Conservation (phyloP, 2,329 filamentous ascomycete species). For the Colletotrichum godetiae region DNA sequence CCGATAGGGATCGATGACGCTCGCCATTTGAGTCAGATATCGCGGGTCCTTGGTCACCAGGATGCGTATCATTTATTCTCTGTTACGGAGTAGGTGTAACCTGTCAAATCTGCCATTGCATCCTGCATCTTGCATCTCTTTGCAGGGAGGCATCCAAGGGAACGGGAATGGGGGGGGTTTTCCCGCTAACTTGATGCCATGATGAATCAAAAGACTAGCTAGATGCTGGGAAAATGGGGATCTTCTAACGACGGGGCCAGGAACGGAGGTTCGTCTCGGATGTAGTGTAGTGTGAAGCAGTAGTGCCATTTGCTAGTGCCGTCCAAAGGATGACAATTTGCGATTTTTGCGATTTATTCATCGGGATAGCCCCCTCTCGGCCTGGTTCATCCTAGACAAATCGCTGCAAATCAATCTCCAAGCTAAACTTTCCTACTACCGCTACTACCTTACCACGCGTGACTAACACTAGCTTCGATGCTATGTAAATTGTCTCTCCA, state of each 20-base stretch:
- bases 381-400: neutral
- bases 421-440: neutral
- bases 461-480: neutral
- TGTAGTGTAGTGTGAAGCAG: slow-evolving; percentile 22
- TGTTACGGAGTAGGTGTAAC: neutral
- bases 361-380: neutral
- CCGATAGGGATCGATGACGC: neutral
- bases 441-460: neutral
- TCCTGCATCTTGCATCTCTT: neutral
- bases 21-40: neutral
- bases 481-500: neutral
- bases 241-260: neutral
- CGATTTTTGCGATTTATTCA: no score
- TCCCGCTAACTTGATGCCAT: neutral
- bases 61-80: neutral
- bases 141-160: neutral
- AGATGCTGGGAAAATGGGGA: neutral
- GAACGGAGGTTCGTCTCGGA: slow-evolving; percentile 22
- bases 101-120: neutral
- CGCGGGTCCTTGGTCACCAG: neutral
- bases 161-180: neutral
- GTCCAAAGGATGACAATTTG: no score
- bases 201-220: neutral
- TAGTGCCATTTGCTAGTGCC: slow-evolving; percentile 9
- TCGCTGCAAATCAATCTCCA: neutral